These are phyloP conservation scores for Chara braunii DNA, from an alignment of 139 green algal genomes.

Conservation along the genomic window DNA sequence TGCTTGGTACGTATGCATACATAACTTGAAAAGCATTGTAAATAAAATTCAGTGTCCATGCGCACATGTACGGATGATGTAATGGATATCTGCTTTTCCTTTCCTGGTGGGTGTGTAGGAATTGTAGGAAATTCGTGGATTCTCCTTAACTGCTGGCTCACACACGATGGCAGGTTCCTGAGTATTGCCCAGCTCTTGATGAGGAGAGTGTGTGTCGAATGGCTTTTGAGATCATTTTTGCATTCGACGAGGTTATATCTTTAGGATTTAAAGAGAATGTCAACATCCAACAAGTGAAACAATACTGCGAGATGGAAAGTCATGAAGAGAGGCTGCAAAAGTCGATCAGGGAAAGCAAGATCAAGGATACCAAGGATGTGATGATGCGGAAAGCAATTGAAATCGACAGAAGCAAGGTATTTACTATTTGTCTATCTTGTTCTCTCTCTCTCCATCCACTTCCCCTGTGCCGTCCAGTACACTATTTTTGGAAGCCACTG, in stretches of 20 bases:
- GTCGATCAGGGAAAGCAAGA: constrained; percentile 92
- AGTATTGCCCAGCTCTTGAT: constrained; percentile 57
- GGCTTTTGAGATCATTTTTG: constrained; percentile 98
- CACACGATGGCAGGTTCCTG: constrained; percentile 35
- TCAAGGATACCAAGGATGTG: constrained; percentile 77
- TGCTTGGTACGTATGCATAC: too few relatives aligned
- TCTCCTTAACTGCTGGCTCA: too few relatives aligned
- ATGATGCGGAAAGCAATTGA: constrained; percentile 93
- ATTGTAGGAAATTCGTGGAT: too few relatives aligned
- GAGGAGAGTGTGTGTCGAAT: constrained; percentile 68
- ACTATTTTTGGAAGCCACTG: too few relatives aligned
- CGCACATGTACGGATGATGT: too few relatives aligned
- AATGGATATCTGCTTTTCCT: too few relatives aligned
- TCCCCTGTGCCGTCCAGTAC: too few relatives aligned
- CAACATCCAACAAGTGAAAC: constrained; percentile 73
- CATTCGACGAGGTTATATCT: constrained; percentile 97
- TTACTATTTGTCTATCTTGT: constrained; percentile 43
- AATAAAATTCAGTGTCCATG: too few relatives aligned
- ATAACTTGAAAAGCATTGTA: too few relatives aligned
- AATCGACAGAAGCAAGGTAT: constrained; percentile 89
- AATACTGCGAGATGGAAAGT: constrained; percentile 96
- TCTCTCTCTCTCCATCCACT: too few relatives aligned
- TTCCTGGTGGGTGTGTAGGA: too few relatives aligned
- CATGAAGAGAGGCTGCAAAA: constrained; percentile 99
- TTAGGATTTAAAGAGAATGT: constrained; percentile 87